Conservation (phyloP, 73 alveolate species). For the Effrenium voratum region DNA sequence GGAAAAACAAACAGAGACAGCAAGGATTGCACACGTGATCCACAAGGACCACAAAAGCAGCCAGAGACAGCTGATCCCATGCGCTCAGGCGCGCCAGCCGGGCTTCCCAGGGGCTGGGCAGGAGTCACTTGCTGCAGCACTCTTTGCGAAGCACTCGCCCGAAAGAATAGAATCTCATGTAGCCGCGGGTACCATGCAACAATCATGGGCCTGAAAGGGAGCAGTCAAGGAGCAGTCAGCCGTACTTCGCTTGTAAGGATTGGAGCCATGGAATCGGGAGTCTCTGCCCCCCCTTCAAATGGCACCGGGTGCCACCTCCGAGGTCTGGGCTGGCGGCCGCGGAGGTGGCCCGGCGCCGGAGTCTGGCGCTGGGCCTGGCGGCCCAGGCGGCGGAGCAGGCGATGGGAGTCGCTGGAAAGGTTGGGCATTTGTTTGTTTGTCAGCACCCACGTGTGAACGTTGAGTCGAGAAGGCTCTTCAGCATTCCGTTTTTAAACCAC, state of each 20-base stretch:
- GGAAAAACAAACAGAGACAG: too few species aligned
- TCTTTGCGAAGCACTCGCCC: not conserved
- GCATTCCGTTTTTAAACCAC: not conserved
- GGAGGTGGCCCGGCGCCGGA: slow-evolving; percentile 31
- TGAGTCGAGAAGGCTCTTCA: not conserved
- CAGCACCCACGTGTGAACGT: not conserved
- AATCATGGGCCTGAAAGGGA: not conserved
- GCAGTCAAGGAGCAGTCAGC: not conserved
- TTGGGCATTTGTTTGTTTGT: not conserved
- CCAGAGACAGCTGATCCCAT: too few species aligned
- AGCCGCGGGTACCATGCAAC: not conserved
- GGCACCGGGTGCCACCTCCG: too few species aligned
- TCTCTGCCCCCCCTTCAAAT: not conserved
- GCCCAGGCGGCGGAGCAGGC: slow-evolving; percentile 25
- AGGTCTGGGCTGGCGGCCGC: slow-evolving; percentile 41
- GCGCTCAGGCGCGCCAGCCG: too few species aligned
- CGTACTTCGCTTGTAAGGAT: too few species aligned
- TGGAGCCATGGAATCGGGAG: not conserved
- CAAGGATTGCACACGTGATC: too few species aligned
- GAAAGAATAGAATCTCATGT: not conserved
- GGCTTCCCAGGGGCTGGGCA: too few species aligned
- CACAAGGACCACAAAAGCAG: too few species aligned
- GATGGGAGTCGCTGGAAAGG: not conserved
- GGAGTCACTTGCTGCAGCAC: too few species aligned
- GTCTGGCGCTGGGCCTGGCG: not conserved